These are phyloP conservation scores for Lactarius hengduanensis DNA, from an alignment of 768 basidiomycete species.

Conservation along the genomic window DNA sequence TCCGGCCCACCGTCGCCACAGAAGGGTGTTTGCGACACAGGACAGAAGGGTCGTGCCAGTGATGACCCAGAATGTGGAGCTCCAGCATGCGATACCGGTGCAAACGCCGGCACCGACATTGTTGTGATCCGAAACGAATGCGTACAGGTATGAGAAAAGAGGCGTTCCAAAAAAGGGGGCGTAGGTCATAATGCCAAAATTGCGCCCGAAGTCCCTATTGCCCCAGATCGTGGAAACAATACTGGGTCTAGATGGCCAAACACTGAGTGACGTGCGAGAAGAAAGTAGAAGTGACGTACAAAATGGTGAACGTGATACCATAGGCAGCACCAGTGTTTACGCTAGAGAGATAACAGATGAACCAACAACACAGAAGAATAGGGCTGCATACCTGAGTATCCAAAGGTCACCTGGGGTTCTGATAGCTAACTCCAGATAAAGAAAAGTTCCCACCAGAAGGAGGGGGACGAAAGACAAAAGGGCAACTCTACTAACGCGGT, in stretches of 20 bases:
- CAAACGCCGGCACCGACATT: slow-evolving; percentile 51
- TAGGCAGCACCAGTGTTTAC: slow-evolving; percentile 67
- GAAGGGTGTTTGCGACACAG: slow-evolving; percentile 39
- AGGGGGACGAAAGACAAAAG: slow-evolving; percentile 55
- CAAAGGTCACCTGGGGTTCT: slow-evolving; percentile 55
- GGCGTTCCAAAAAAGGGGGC: slow-evolving; percentile 76
- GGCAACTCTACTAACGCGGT: slow-evolving; percentile 56
- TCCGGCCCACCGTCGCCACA: slow-evolving; percentile 67
- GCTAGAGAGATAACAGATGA: slow-evolving; percentile 37
- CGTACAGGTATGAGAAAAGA: slow-evolving; percentile 76
- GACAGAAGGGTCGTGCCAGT: slow-evolving; percentile 45
- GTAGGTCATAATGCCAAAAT: slow-evolving; percentile 73
- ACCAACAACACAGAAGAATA: slow-evolving; percentile 11
- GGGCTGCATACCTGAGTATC: slow-evolving; percentile 57
- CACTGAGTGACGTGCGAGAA: slow-evolving; percentile 7
- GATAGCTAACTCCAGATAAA: slow-evolving; percentile 53
- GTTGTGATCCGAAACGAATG: slow-evolving; percentile 54
- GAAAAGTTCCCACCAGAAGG: slow-evolving; percentile 50
- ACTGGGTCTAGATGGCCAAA: slow-evolving; percentile 52
- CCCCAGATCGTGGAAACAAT: slow-evolving; percentile 75
- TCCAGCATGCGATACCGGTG: slow-evolving; percentile 62
- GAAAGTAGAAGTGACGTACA: slow-evolving; percentile 47
- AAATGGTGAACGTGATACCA: slow-evolving; percentile 65
- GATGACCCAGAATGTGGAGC: slow-evolving; percentile 58
- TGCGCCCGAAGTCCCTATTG: slow-evolving; percentile 62